Conservation (phyloP, 371 early-diverging fungal genomes). For the Haplosporangium sp. region DNA sequence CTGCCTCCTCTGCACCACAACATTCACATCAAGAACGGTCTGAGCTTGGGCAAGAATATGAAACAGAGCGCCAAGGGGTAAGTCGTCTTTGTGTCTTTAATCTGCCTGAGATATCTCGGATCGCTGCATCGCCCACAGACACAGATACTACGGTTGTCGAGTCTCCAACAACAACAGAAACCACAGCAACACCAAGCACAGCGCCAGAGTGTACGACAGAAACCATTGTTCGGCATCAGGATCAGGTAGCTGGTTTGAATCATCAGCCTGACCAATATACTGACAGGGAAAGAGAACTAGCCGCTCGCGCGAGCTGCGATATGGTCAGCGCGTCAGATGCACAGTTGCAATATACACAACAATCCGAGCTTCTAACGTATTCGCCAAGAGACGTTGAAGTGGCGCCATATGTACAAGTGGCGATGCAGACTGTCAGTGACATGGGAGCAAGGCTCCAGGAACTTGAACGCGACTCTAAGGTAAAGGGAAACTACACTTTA, state of each 20-base stretch:
- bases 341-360: not conserved
- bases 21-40: not conserved
- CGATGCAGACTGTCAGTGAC: conserved; percentile 22
- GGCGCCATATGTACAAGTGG: conserved; percentile 33
- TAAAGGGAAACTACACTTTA: not conserved
- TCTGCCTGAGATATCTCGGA: too few species aligned
- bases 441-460: conserved; percentile 36
- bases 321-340: too few species aligned
- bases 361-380: not conserved
- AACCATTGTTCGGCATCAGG: not conserved
- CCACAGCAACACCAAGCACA: not conserved
- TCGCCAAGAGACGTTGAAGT: conserved; percentile 3
- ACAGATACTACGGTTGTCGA: not conserved
- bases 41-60: too few species aligned
- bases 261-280: too few species aligned
- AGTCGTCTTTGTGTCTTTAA: too few species aligned
- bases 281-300: too few species aligned
- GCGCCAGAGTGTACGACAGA: conserved; percentile 3
- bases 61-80: too few species aligned
- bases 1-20: not conserved
- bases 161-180: conserved; percentile 5
- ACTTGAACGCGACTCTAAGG: conserved; percentile 43
- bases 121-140: too few species aligned
- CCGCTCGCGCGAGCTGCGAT: too few species aligned
- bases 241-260: not conserved